phyloP scores from a whole-genome alignment of 306 rosid species.

The Rubus idaeus region DNA sequence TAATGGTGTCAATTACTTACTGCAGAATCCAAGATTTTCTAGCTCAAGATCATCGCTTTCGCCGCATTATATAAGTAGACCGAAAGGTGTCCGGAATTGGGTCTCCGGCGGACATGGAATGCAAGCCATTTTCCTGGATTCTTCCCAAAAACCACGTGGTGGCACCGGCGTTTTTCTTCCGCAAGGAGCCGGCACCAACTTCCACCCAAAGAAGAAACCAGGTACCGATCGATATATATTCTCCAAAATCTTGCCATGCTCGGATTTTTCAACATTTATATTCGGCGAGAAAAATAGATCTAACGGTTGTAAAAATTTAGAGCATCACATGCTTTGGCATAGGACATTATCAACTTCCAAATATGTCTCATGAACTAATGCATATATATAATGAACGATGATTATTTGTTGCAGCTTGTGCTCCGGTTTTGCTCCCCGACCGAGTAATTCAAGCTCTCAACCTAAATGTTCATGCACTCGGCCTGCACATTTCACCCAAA shows the following conservation, averaged over 20 bases:
- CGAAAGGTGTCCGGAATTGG: constrained; percentile 30
- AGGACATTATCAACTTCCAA: no score
- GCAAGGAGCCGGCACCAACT: constrained; percentile 42
- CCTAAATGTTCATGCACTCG: constrained; percentile 61
- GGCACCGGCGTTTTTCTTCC: constrained; percentile 95
- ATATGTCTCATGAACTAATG: no score
- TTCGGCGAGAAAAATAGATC: no score
- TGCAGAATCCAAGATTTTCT: constrained; percentile 31
- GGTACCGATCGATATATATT: constrained; percentile 38
- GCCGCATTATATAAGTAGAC: constrained; percentile 22
- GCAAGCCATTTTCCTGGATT: constrained; percentile 72
- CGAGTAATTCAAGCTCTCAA: constrained; percentile 79
- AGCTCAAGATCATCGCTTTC: constrained; percentile 9
- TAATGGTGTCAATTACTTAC: not conserved
- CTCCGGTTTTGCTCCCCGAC: constrained; percentile 69
- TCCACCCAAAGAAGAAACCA: constrained; percentile 52
- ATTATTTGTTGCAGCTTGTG: constrained; percentile 41
- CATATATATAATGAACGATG: not conserved
- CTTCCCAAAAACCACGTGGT: constrained; percentile 37
- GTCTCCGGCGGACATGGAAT: constrained; percentile 62
- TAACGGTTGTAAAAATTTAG: no score
- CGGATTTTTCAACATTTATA: not conserved
- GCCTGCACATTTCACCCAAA: constrained; percentile 52
- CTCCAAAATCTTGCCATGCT: not conserved
- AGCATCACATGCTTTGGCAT: no score